phyloP scores from a whole-genome alignment of 306 rosid species.

The Rosa persica region DNA sequence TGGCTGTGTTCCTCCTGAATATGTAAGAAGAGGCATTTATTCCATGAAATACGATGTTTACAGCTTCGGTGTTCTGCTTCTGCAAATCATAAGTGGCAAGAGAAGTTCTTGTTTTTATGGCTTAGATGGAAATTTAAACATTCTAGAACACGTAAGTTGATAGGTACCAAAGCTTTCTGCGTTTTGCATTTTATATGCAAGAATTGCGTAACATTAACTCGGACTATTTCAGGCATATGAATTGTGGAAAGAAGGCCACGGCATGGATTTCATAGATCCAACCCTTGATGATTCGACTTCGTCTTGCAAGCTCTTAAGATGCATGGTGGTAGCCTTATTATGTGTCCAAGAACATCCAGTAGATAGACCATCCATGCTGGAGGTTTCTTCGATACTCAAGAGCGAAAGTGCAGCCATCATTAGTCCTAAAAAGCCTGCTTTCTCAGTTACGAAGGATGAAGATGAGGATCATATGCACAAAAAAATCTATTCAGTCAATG shows the following conservation, averaged over 20 bases:
- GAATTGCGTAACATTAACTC: neutral
- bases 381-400: conserved; percentile 37
- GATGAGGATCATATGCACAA: neutral
- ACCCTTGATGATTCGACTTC: conserved; percentile 36
- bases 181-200: neutral
- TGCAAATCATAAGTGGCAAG: conserved; percentile 44
- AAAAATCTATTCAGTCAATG: conserved; percentile 4
- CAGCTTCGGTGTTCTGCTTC: conserved; percentile 40
- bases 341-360: conserved; percentile 34
- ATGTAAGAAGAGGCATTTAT: conserved; percentile 23
- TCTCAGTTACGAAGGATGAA: conserved; percentile 7
- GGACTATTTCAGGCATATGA: conserved; percentile 35
- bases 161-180: neutral
- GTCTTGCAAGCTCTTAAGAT: conserved; percentile 29
- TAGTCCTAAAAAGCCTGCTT: conserved; percentile 30
- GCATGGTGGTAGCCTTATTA: conserved; percentile 36
- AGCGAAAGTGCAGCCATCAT: conserved; percentile 8
- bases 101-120: conserved; percentile 16
- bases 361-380: conserved; percentile 40
- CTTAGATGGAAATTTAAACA: conserved; percentile 1
- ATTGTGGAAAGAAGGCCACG: conserved; percentile 38
- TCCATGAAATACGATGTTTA: conserved; percentile 39
- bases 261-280: conserved; percentile 29
- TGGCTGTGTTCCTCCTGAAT: conserved; percentile 40
- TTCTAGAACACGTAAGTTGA: conserved; percentile 34